A percentile compares a stretch with the other conserved stretches of the same genome.
These are phyloP conservation scores for Cercophora samala DNA, from an alignment of 495 filamentous ascomycete genomes.

Conservation along the genomic window DNA sequence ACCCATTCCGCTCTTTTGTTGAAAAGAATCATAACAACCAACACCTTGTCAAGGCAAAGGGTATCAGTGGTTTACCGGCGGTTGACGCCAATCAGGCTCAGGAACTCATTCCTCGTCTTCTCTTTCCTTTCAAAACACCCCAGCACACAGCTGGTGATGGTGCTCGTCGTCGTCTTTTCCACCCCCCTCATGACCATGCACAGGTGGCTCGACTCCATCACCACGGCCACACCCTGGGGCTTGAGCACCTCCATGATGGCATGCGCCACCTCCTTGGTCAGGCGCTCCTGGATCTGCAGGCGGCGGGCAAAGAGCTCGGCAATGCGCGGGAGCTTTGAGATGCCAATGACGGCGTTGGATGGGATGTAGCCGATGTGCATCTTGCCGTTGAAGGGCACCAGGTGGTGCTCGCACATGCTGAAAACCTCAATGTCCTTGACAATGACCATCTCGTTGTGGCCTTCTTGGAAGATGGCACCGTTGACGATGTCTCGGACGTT, in stretches of 20 bases:
- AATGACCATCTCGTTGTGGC: slow-evolving; percentile 95
- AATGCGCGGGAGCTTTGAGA: slow-evolving; percentile 91
- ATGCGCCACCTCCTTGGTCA: slow-evolving; percentile 94
- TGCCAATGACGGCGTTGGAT: slow-evolving; percentile 76
- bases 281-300: slow-evolving; percentile 89
- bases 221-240: slow-evolving; percentile 92
- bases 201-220: slow-evolving; percentile 96
- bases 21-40: slow-evolving; percentile 14
- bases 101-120: slow-evolving; percentile 91
- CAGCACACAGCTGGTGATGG: slow-evolving; percentile 93
- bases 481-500: slow-evolving; percentile 92
- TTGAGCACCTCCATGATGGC: slow-evolving; percentile 88
- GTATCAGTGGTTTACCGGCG: slow-evolving; percentile 17
- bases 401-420: slow-evolving; percentile 93
- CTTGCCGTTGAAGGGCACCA: slow-evolving; percentile 95
- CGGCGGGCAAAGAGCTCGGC: slow-evolving; percentile 95
- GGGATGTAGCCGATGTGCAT: slow-evolving; percentile 99
- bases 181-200: slow-evolving; percentile 98
- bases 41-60: neutral
- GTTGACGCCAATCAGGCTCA: slow-evolving; percentile 69
- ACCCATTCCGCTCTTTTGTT: slow-evolving; percentile 19
- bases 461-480: slow-evolving; percentile 92
- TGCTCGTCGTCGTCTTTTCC: slow-evolving; percentile 80
- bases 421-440: slow-evolving; percentile 98
- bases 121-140: slow-evolving; percentile 89